Base-by-base conservation (phyloP, 1,139 yeast genomes). In the Oligophagozyma castellii region DNA sequence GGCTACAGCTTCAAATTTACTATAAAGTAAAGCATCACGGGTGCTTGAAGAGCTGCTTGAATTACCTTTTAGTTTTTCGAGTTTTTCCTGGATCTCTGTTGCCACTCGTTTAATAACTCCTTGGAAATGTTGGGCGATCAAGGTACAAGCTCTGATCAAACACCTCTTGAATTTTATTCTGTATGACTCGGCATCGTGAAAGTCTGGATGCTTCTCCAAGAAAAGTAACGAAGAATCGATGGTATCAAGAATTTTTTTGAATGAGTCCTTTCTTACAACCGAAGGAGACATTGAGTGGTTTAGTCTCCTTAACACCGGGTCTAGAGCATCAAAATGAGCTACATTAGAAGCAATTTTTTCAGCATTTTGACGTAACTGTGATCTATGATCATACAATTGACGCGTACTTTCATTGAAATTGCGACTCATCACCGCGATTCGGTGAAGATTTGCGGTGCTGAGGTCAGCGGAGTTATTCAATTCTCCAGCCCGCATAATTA, bases 101-200 rank as follows among this genome's bases (percentile, higher is more conserved):
- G 65, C 62, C 2, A 70, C 50, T 12, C 58, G 60, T 33, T 66
- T 70, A 27, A 84, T 49, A 26, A 67, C 67, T 26, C 61, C 65
- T 16, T 65, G 63, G 34, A 80, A 58, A 46, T 73, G 80, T 41
- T 76, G 79, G 38, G 76, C 68, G 14, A 83, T 69, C 38, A 89
- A 59, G 0, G 93, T 73, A 32, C 84, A 62, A 0, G 93, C 75
- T 35, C 95, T 66, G 1, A 92, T 75, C 68, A 84, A 65, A 46
- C 95, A 81, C 43, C 81, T 93, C 35, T 83, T 67, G 54, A 80
- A 81, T 35, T 89, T 65, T 39, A 75, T 70, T 26, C 67, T 67
- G 51, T 81, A 84, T 3, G 70, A 47, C 20, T 76, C 93, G 12
- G 73, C 61, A 35, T 84, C 94, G 45, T 67, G 73, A 44, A 77